A percentile compares a stretch with the other conserved stretches of the same genome.
Conservation (phyloP, 129 eudicot genomes). For the Lonicera japonica region DNA sequence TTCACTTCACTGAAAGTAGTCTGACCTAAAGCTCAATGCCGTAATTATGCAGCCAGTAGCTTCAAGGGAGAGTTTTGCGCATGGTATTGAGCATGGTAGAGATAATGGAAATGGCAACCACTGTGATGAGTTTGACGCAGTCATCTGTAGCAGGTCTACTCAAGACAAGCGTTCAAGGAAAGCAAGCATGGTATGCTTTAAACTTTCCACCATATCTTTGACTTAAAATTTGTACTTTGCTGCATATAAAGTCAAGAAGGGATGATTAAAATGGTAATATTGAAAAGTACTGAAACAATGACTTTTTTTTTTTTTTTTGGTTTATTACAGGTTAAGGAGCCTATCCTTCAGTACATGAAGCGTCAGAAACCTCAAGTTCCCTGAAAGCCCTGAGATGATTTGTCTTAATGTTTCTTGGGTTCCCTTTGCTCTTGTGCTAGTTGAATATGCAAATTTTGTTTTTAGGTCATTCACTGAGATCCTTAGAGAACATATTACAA, state of each 20-base stretch:
- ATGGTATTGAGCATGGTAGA: slow-evolving; percentile 39
- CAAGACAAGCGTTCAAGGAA: slow-evolving; percentile 67
- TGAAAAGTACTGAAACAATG: background rate
- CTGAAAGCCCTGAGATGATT: slow-evolving; percentile 8
- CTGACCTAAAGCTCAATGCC: background rate
- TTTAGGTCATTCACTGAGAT: background rate
- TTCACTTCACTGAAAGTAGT: no score
- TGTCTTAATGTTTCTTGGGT: background rate
- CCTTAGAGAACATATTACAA: background rate
- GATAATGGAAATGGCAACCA: slow-evolving; percentile 29
- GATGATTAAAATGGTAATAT: background rate
- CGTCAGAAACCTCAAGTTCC: slow-evolving; percentile 67
- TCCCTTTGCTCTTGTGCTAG: background rate
- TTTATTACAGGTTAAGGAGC: slow-evolving; percentile 71
- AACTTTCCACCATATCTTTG: background rate
- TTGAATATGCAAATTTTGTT: background rate
- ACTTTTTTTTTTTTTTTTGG: background rate
- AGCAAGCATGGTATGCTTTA: slow-evolving; percentile 75
- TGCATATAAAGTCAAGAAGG: background rate
- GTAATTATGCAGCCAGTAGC: slow-evolving; percentile 63
- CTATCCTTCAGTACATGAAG: slow-evolving; percentile 65
- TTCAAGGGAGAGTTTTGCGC: slow-evolving; percentile 80
- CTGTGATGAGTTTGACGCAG: slow-evolving; percentile 41
- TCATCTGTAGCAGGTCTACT: slow-evolving; percentile 52
- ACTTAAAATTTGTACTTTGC: no score